Base-by-base conservation (phyloP, 768 basidiomycete genomes). In the Rhodotorula kratochvilovae region DNA sequence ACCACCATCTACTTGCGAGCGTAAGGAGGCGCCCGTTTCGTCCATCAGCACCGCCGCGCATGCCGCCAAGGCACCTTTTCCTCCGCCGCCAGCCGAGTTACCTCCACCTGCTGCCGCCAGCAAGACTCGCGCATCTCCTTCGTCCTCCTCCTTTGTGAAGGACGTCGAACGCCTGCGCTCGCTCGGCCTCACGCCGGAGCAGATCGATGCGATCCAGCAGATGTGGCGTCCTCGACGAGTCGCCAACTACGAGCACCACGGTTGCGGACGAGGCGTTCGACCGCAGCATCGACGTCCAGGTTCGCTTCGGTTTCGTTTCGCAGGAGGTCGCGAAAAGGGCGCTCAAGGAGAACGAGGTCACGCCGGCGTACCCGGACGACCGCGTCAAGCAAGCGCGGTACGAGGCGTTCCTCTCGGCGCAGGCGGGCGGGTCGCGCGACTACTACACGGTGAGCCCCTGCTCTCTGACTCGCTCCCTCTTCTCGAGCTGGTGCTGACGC, bases 371-470 rank as follows among this genome's bases (percentile, higher is more conserved):
- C 21, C 48, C 48, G 16, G 45, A 65, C 17, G 55, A 65, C 36
- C 2, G 12, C 43, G 45, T 5, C 23, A 29, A 36, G 31, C 53
- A 68, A 36, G 27, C 35, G 17, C 39, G 61, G 8, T 68, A 62
- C 45, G 31, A 48, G n/a, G 27, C 19, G 25, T 68, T 68, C 61
- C n/a, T 68, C 1, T 12, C 27, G 15, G 36, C 53, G n/a, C 67
- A 68, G 39, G 53, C 61, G 6, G 67, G 67, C 12, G 31, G 7
- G 19, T 35, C 42, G 25, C 43, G 36, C 21, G 67, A 62, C 7
- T 56, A 43, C 50, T 68, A 68, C 54, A 55, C 61, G 29, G 42
- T 63, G 29, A 53, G 63, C 36, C 29, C 16, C 16, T 17, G 11
- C 12, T 54, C 10, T 29, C 36, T 1, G 35, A 10, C 48, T 61